Conservation (phyloP, 352 stramenopile species). For the Sclerospora graminicola region DNA sequence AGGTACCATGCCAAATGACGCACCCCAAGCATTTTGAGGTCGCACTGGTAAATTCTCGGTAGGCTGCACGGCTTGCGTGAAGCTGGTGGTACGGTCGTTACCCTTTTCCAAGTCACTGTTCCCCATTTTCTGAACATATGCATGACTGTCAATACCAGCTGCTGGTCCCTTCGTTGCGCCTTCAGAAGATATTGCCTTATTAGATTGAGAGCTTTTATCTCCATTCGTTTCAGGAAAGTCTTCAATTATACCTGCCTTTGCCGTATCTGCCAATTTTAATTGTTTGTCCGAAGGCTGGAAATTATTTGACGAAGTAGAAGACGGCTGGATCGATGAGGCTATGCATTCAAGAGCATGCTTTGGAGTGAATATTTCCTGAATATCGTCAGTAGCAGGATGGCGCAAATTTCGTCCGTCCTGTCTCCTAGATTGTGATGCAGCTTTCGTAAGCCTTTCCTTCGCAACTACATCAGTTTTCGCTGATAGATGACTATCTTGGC, state of each 20-base stretch:
- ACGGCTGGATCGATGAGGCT: background rate
- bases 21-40: slow-evolving; percentile 29
- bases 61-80: background rate
- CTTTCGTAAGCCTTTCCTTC: background rate
- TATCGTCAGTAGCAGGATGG: background rate
- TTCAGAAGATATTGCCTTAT: background rate
- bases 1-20: slow-evolving; percentile 30
- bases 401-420: background rate
- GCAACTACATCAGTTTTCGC: background rate
- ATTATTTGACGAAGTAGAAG: background rate
- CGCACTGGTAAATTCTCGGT: background rate
- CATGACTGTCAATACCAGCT: slow-evolving; percentile 17
- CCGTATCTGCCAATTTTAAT: background rate
- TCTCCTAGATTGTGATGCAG: too few species aligned
- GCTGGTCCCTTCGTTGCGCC: background rate
- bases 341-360: background rate
- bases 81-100: background rate
- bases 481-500: background rate
- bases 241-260: background rate
- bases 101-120: slow-evolving; percentile 1
- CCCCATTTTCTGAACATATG: slow-evolving; percentile 24
- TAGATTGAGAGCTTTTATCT: background rate
- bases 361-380: background rate
- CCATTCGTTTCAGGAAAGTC: background rate
- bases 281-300: background rate